Evolutionary conservation across 257 asterid genomes (phyloP).

Genomic region (Anisodus acutangulus): DNA sequence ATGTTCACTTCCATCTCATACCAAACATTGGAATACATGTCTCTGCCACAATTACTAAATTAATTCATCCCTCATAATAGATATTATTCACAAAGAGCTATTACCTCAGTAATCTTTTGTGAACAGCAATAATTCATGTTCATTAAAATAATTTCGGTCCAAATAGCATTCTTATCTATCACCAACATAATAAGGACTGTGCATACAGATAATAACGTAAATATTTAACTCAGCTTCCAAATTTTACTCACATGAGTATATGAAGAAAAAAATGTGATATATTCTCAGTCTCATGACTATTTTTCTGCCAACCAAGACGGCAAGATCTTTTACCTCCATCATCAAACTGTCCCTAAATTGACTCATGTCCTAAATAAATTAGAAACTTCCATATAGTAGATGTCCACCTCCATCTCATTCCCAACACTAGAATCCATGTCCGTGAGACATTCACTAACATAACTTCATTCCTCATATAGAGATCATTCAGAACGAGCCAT

Average conservation of each 20-base stretch:
- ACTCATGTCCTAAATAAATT: neutral
- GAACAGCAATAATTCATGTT: neutral
- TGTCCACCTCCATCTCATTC: neutral
- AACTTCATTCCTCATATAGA: neutral
- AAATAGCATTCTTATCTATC: neutral
- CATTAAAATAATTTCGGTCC: neutral
- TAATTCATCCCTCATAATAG: neutral
- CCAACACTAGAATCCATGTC: neutral
- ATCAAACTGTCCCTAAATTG: neutral
- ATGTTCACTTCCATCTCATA: no score
- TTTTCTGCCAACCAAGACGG: neutral
- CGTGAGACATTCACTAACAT: neutral
- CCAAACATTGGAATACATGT: neutral
- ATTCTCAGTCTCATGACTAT: constrained; percentile 15
- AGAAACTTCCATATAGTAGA: neutral
- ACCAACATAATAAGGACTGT: neutral
- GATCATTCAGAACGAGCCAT: constrained; percentile 6
- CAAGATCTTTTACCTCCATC: constrained; percentile 21
- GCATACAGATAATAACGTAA: neutral
- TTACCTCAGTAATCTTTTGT: constrained; percentile 2
- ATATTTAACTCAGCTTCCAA: neutral
- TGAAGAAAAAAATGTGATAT: neutral
- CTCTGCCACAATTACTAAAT: neutral
- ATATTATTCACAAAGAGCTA: neutral
- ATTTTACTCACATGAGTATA: neutral